phyloP scores from a whole-genome alignment of 352 stramenopile genomes.

The Pythium aristosporum region DNA sequence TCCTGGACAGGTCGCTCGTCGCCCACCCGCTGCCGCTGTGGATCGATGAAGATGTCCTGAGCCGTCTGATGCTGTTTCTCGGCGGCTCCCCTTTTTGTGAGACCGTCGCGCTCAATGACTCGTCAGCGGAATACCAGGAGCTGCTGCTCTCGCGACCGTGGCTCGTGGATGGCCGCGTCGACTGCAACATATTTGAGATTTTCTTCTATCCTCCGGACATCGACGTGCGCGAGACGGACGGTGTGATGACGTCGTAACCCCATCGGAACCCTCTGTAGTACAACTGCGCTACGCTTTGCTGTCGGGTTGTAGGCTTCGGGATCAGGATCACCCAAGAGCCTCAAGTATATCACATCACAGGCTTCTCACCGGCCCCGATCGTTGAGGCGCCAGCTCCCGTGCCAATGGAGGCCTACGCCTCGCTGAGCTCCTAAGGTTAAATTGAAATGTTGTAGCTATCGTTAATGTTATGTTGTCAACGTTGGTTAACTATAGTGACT shows the following conservation, averaged over 20 bases:
- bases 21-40: not conserved
- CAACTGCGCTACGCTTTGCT: too few relatives aligned
- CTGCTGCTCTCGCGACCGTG: not conserved
- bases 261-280: too few relatives aligned
- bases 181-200: slow-evolving; percentile 1
- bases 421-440: too few relatives aligned
- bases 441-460: too few relatives aligned
- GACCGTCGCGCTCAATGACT: not conserved
- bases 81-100: slow-evolving; percentile 6
- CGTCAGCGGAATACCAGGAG: not conserved
- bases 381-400: too few relatives aligned
- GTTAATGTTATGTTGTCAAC: too few relatives aligned
- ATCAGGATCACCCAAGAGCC: too few relatives aligned
- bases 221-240: slow-evolving; percentile 5
- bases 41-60: slow-evolving; percentile 5
- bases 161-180: not conserved
- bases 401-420: too few relatives aligned
- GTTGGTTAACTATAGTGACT: too few relatives aligned
- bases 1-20: not conserved
- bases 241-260: not conserved
- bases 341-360: too few relatives aligned
- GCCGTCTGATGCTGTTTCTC: not conserved
- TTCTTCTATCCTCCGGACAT: slow-evolving; percentile 8
- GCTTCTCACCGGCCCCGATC: too few relatives aligned
- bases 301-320: too few relatives aligned